Base-by-base conservation (phyloP, 495 filamentous ascomycete species). In the Jackrogersella multiformis region DNA sequence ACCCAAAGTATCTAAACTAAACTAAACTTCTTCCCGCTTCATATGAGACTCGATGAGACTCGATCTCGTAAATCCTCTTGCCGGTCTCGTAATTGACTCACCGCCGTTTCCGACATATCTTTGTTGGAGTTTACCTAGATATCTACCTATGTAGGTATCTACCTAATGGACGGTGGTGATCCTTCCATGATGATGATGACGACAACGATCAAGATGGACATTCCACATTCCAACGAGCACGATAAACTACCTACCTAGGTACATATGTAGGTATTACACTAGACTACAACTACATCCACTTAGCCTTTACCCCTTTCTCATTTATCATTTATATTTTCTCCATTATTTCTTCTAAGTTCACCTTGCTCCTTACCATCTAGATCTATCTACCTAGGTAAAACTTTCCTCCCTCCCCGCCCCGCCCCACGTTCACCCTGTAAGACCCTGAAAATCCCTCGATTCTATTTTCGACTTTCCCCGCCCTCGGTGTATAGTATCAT, bases 401-500 rank as follows among this genome's bases (percentile, higher is more conserved):
- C 23, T 61, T 5, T 15, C n/a, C n/a, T n/a, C 15, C 30, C 28
- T 58, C 8, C 36, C 10, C 34, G 35, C 35, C 34, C 28, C 42
- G 7, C 46, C 51, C 56, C 56, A 61, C 49, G 55, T 56, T 28
- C 48, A 23, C 32, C n/a, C 24, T 60, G 51, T 18, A 18, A 24
- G 67, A 65, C 67, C 67, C 67, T 70, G 61, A 61, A 65, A 70
- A 70, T 65, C 67, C 61, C 67, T 65, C 61, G 26, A 61, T 13
- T 64, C 39, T 54, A 54, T 54, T 53, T 67, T n/a, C n/a, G n/a
- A n/a, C n/a, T n/a, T n/a, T n/a, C n/a, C 30, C 28, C 18, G 23
- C 3, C 26, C 7, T 9, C 30, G 23, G 18, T 23, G 15, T 53
- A 53, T 35, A 15, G 30, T 38, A 10, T n/a, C 24, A 16, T 56